Percentiles rank a stretch among this genome's conserved stretches.
Evolutionary conservation across 164 flowering plant species (phyloP).

Genomic region (Amborella trichopoda): DNA sequence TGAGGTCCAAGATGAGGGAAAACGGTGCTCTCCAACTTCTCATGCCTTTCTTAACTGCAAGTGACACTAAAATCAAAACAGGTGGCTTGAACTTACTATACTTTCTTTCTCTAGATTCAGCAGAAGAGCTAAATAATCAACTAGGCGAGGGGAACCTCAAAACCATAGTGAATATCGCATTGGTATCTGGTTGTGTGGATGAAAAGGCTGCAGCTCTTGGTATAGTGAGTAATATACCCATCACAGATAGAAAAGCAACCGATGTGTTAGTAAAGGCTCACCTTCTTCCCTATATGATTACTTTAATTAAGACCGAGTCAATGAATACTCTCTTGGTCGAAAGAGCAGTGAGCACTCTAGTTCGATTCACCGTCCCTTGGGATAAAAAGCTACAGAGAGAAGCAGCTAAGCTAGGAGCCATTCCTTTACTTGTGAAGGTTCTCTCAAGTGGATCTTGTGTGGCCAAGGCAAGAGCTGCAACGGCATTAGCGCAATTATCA

Average conservation of each 20-base stretch:
- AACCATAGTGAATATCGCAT: slow-evolving; percentile 27
- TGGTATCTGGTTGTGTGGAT: slow-evolving; percentile 25
- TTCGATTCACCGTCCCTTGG: slow-evolving; percentile 58
- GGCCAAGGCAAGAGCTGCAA: slow-evolving; percentile 53
- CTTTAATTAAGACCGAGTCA: slow-evolving; percentile 18
- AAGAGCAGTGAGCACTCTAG: slow-evolving; percentile 37
- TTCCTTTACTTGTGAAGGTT: slow-evolving; percentile 54
- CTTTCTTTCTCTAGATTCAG: slow-evolving; percentile 40
- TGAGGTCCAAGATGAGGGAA: slow-evolving; percentile 54
- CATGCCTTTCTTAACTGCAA: slow-evolving; percentile 47
- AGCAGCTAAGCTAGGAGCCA: slow-evolving; percentile 47
- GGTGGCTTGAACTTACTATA: slow-evolving; percentile 41
- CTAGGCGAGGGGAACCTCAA: slow-evolving; percentile 32
- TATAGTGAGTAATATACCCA: slow-evolving; percentile 55
- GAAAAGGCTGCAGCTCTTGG: slow-evolving; percentile 71
- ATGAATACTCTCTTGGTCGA: slow-evolving; percentile 21
- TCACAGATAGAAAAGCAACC: slow-evolving; percentile 44
- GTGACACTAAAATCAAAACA: slow-evolving; percentile 26
- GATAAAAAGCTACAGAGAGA: slow-evolving; percentile 53
- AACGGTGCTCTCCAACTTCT: slow-evolving; percentile 65
- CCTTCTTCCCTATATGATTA: slow-evolving; percentile 41
- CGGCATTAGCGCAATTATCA: slow-evolving; percentile 62
- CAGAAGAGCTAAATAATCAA: slow-evolving; percentile 42
- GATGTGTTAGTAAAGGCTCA: slow-evolving; percentile 34
- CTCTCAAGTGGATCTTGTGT: slow-evolving; percentile 37